A percentile compares a stretch with the other conserved stretches of the same genome.
phyloP scores from a whole-genome alignment of 164 flowering plant genomes.

The Cinnamomum micranthum region DNA sequence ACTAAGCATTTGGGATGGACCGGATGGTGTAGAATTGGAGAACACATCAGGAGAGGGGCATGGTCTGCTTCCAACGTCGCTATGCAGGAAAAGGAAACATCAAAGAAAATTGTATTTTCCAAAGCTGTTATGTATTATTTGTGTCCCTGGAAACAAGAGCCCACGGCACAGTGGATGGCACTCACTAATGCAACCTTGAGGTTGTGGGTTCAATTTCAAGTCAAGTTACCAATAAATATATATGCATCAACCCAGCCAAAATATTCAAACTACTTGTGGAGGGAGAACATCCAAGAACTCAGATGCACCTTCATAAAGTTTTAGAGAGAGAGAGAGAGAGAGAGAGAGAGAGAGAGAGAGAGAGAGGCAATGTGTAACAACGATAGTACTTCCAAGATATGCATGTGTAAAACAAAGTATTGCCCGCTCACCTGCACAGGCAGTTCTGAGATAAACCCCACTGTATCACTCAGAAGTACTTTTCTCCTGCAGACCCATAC shows the following conservation, averaged over 20 bases:
- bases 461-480: constrained; percentile 92
- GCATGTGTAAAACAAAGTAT: no score
- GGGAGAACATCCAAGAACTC: neutral
- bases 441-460: constrained; percentile 94
- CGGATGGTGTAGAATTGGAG: neutral
- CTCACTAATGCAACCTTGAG: no score
- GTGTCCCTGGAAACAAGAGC: no score
- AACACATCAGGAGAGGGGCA: neutral
- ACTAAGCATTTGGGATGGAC: neutral
- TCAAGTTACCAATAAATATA: no score
- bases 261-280: neutral
- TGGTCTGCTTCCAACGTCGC: neutral
- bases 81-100: neutral
- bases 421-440: constrained; percentile 72
- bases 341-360: neutral
- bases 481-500: constrained; percentile 56
- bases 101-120: neutral
- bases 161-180: no score
- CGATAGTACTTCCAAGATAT: neutral
- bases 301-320: neutral
- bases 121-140: neutral
- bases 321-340: no score
- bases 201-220: no score
- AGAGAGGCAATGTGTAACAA: neutral
- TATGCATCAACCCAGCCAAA: neutral